Evolutionary conservation across 495 filamentous ascomycete species (phyloP).

Genomic region (Parmelia sp.): DNA sequence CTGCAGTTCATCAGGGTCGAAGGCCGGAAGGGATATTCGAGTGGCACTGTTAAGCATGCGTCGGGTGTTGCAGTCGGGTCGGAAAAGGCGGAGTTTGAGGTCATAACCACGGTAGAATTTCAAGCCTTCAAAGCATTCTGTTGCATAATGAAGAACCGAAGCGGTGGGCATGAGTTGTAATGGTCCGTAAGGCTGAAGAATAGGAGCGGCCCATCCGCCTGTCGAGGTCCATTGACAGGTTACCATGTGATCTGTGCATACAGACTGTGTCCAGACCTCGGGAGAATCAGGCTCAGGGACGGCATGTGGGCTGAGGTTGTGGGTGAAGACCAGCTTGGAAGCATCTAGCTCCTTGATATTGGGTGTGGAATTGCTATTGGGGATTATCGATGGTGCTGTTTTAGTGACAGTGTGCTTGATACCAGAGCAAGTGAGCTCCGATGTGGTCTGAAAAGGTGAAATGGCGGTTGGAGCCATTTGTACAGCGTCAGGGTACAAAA

Average conservation of each 20-base stretch:
- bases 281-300: conserved; percentile 58
- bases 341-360: conserved; percentile 53
- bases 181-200: conserved; percentile 73
- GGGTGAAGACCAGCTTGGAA: conserved; percentile 63
- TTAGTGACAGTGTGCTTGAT: conserved; percentile 38
- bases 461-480: conserved; percentile 12
- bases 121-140: conserved; percentile 87
- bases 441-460: conserved; percentile 6
- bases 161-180: conserved; percentile 77
- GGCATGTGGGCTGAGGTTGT: conserved; percentile 57
- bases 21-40: conserved; percentile 71
- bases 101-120: conserved; percentile 82
- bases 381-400: conserved; percentile 16
- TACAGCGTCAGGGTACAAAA: neutral
- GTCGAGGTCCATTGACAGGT: conserved; percentile 61
- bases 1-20: conserved; percentile 64
- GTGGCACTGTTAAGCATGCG: conserved; percentile 66
- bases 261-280: conserved; percentile 40
- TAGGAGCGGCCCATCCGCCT: conserved; percentile 69
- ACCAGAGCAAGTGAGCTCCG: conserved; percentile 10
- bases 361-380: conserved; percentile 3
- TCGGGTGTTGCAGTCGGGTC: conserved; percentile 67
- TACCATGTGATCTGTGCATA: conserved; percentile 53
- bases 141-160: conserved; percentile 84
- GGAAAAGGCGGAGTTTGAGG: conserved; percentile 77